phyloP scores from a whole-genome alignment of 192 early-diverging fungal species.

The Powellomyces hirtus region DNA sequence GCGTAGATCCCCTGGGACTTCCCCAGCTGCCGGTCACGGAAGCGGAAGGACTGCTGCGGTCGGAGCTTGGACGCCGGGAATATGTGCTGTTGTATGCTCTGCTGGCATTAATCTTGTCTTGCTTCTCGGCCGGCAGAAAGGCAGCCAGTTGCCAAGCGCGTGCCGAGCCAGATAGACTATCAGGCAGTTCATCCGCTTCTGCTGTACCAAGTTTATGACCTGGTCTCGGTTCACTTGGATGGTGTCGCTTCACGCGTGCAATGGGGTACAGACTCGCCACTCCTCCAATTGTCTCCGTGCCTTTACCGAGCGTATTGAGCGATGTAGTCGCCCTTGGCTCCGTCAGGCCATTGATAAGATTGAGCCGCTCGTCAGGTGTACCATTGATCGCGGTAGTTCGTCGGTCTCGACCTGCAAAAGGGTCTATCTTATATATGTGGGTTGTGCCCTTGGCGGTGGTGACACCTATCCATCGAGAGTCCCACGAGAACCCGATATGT shows the following conservation, averaged over 20 bases:
- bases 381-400: not conserved
- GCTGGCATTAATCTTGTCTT: too few species aligned
- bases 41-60: not conserved
- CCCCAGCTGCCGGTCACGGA: constrained; percentile 2
- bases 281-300: not conserved
- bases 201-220: too few species aligned
- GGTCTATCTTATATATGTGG: constrained; percentile 54
- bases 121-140: too few species aligned
- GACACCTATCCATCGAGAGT: constrained; percentile 74
- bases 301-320: not conserved
- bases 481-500: constrained; percentile 60
- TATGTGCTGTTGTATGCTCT: too few species aligned
- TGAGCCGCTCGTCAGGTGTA: constrained; percentile 13
- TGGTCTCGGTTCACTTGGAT: too few species aligned
- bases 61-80: not conserved
- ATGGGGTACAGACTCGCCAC: constrained; percentile 32
- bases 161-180: too few species aligned
- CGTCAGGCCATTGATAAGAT: constrained; percentile 34
- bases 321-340: constrained; percentile 9
- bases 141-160: too few species aligned
- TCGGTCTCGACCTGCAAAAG: not conserved
- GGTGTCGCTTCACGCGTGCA: constrained; percentile 38
- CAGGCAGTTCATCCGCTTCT: too few species aligned
- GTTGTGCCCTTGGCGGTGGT: constrained; percentile 74
- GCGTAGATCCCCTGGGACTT: not conserved